phyloP scores from a whole-genome alignment of 2,329 filamentous ascomycete genomes.

The Aspergillus fumigatus region DNA sequence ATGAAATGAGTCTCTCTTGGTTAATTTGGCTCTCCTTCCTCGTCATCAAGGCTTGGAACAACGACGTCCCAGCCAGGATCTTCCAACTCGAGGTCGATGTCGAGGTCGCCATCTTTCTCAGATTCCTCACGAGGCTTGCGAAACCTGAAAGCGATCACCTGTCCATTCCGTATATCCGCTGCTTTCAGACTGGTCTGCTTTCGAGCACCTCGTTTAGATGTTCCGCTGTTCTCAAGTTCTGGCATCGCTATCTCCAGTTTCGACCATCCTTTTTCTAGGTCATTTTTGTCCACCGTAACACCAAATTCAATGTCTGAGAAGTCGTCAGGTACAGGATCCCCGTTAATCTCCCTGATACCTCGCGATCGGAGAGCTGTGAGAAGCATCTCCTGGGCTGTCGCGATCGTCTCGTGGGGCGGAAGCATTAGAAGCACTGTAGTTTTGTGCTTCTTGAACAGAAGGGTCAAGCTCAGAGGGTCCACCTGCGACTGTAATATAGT shows the following conservation, averaged over 20 bases:
- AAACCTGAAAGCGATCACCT: constrained; percentile 34
- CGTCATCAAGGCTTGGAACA: constrained; percentile 31
- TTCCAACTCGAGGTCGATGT: constrained; percentile 24
- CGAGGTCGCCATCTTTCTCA: constrained; percentile 16
- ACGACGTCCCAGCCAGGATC: constrained; percentile 37
- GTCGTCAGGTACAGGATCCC: constrained; percentile 34
- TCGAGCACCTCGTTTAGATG: constrained; percentile 22
- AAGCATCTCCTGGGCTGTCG: constrained; percentile 55
- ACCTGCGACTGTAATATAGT: constrained; percentile 14
- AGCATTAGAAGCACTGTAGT: constrained; percentile 67
- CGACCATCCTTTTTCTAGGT: constrained; percentile 48
- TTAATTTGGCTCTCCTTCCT: constrained; percentile 21
- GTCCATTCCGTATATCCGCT: constrained; percentile 26
- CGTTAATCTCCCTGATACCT: constrained; percentile 37
- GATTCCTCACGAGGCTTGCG: constrained; percentile 15
- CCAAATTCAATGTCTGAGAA: constrained; percentile 45
- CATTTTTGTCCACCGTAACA: constrained; percentile 44
- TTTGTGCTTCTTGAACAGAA: constrained; percentile 69
- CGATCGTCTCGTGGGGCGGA: constrained; percentile 54
- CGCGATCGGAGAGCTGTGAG: constrained; percentile 50
- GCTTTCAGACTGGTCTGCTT: constrained; percentile 27
- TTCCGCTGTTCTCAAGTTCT: constrained; percentile 21
- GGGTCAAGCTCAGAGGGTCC: constrained; percentile 54
- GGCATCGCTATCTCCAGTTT: constrained; percentile 33
- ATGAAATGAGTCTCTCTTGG: not conserved